Evolutionary conservation across 805 yeast species (phyloP).

Genomic region (Yamadazyma kitorensis): DNA sequence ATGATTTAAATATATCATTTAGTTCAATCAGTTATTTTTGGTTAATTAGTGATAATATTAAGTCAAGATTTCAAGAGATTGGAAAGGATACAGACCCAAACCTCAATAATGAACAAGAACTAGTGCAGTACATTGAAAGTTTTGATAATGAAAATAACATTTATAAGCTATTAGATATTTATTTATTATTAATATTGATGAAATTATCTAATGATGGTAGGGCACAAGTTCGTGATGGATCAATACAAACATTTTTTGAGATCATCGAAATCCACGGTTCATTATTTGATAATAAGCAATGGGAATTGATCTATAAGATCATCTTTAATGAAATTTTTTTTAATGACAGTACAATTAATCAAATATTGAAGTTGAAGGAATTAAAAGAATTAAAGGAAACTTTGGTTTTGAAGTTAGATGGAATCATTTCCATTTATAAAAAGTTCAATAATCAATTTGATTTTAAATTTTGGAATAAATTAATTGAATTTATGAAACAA

Average conservation of each 20-base stretch:
- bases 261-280: conserved; percentile 71
- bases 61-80: conserved; percentile 18
- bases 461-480: conserved; percentile 50
- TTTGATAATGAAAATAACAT: conserved; percentile 6
- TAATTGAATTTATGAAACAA: conserved; percentile 48
- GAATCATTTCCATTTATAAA: conserved; percentile 60
- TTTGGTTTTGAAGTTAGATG: conserved; percentile 56
- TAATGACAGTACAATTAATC: conserved; percentile 2
- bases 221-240: conserved; percentile 83
- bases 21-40: conserved; percentile 91
- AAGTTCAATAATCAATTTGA: conserved; percentile 30
- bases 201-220: conserved; percentile 62
- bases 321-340: conserved; percentile 45
- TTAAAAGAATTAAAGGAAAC: conserved; percentile 58
- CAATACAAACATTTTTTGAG: conserved; percentile 84
- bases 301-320: conserved; percentile 66
- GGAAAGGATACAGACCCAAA: conserved; percentile 1
- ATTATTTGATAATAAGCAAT: conserved; percentile 49
- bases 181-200: conserved; percentile 60
- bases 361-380: not conserved
- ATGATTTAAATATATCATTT: conserved; percentile 83
- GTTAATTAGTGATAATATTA: conserved; percentile 76
- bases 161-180: conserved; percentile 24
- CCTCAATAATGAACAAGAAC: conserved; percentile 6
- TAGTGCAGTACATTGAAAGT: conserved; percentile 10